Evolutionary conservation across 192 early-diverging fungal species (phyloP).

Genomic region (Coemansia furcata): DNA sequence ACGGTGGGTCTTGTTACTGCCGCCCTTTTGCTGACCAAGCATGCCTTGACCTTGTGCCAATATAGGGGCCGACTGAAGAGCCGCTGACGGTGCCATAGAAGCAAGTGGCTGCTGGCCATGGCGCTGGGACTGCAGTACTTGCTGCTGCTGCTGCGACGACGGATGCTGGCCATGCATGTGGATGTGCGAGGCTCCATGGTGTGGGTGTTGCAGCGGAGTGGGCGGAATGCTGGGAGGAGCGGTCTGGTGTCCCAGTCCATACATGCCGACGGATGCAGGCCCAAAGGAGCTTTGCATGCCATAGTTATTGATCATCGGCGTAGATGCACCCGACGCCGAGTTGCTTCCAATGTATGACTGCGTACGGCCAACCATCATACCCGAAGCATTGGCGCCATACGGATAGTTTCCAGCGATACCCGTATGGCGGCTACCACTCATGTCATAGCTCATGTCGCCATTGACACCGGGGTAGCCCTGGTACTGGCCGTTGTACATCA

Average conservation of each 20-base stretch:
- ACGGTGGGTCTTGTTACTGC: constrained; percentile 24
- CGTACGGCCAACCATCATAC: constrained; percentile 17
- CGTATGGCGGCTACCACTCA: constrained; percentile 16
- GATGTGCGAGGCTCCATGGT: constrained; percentile 30
- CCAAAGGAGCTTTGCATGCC: constrained; percentile 30
- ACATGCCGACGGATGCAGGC: constrained; percentile 5
- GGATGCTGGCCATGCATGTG: constrained; percentile 15
- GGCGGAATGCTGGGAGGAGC: constrained; percentile 15
- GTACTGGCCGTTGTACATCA: constrained; percentile 20
- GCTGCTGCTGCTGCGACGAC: constrained; percentile 13
- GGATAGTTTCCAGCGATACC: constrained; percentile 14
- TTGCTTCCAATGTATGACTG: constrained; percentile 17
- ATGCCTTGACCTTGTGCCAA: not conserved
- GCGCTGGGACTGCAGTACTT: constrained; percentile 19
- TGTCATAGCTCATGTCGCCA: constrained; percentile 16
- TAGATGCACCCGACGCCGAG: constrained; percentile 12
- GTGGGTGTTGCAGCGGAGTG: constrained; percentile 32
- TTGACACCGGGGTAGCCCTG: constrained; percentile 12
- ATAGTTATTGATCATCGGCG: constrained; percentile 26
- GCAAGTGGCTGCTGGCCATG: constrained; percentile 13
- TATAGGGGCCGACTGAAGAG: not conserved
- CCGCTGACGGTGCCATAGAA: not conserved
- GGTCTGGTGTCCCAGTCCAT: constrained; percentile 27
- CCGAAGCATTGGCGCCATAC: constrained; percentile 19
- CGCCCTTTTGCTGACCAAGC: constrained; percentile 43